Evolutionary conservation across 164 flowering plant genomes (phyloP).

Genomic region (Vitis vinifera): DNA sequence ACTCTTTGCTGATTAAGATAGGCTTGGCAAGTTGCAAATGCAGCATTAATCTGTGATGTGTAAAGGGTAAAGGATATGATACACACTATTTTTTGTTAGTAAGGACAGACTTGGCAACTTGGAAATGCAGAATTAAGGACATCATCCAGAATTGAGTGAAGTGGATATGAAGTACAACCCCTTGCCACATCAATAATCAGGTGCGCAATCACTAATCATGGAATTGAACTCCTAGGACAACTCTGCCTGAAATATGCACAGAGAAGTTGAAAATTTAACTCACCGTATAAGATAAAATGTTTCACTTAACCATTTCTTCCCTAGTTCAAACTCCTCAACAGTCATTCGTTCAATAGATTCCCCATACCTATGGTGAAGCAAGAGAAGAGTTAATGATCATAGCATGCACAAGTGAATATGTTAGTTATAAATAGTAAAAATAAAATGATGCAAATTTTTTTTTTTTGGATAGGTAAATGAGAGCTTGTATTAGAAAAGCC

Average conservation of each 20-base stretch:
- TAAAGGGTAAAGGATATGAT: no score
- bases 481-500: no score
- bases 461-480: no score
- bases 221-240: background rate
- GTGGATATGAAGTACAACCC: background rate
- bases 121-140: background rate
- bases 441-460: background rate
- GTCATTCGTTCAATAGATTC: conserved; percentile 64
- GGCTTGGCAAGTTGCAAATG: no score
- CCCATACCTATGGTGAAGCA: conserved; percentile 56
- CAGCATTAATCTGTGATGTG: no score
- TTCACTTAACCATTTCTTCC: conserved; percentile 82
- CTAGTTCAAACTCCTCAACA: conserved; percentile 69
- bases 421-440: background rate
- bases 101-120: background rate
- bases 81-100: no score
- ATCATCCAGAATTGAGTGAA: background rate
- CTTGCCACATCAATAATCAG: background rate
- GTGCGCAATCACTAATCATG: background rate
- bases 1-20: no score
- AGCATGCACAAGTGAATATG: background rate
- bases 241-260: background rate
- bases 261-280: conserved; percentile 9
- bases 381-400: conserved; percentile 4
- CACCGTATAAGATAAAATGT: conserved; percentile 91